Conservation (phyloP, 768 basidiomycete genomes). For the Botryobasidium botryosum region DNA sequence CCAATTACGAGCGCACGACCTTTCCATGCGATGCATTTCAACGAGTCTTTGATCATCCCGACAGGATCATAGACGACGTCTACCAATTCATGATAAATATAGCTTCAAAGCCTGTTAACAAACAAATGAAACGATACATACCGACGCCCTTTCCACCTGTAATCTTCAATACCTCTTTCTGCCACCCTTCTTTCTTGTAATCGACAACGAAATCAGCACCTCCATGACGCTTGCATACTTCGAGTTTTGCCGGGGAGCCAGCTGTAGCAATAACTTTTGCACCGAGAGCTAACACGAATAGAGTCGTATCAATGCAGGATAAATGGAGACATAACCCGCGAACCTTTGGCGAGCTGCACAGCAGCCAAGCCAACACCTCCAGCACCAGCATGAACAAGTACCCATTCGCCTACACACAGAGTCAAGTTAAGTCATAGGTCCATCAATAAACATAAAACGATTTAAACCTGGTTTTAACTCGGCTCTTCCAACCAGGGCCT, state of each 20-base stretch:
- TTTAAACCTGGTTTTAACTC: constrained; percentile 51
- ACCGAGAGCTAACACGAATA: constrained; percentile 42
- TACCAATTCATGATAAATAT: neutral
- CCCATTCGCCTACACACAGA: constrained; percentile 54
- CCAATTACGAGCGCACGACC: constrained; percentile 88
- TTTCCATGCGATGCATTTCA: constrained; percentile 93
- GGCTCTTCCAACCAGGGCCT: constrained; percentile 75
- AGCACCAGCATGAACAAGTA: constrained; percentile 88
- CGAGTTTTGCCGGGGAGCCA: constrained; percentile 59
- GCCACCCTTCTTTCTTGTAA: constrained; percentile 68
- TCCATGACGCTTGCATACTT: constrained; percentile 54
- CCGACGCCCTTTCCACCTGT: constrained; percentile 72
- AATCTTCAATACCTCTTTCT: constrained; percentile 70
- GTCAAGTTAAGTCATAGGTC: neutral
- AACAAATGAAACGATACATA: constrained; percentile 11
- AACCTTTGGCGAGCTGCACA: constrained; percentile 85
- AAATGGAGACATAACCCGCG: neutral
- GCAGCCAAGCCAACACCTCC: constrained; percentile 90
- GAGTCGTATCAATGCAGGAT: neutral
- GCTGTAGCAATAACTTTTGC: constrained; percentile 93
- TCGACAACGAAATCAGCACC: constrained; percentile 74
- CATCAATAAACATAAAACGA: neutral
- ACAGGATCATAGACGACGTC: constrained; percentile 78
- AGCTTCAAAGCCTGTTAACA: neutral
- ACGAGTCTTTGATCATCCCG: constrained; percentile 62